A percentile compares a stretch with the other conserved stretches of the same genome.
phyloP scores from a whole-genome alignment of 2,329 filamentous ascomycete genomes.

The Phialophora tarda region DNA sequence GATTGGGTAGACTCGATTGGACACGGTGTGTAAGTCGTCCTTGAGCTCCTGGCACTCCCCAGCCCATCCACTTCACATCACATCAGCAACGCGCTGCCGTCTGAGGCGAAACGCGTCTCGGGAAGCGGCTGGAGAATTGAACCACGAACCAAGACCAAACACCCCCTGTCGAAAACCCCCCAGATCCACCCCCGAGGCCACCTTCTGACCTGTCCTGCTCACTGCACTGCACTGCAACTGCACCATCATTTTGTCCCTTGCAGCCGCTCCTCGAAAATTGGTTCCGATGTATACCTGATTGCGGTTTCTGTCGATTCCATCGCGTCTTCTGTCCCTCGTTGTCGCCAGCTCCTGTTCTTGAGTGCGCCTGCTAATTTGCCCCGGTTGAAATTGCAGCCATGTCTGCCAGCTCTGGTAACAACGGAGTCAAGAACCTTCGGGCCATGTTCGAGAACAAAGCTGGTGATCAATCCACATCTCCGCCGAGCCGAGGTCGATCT shows the following conservation, averaged over 20 bases:
- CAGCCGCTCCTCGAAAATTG: neutral
- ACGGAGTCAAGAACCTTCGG: constrained; percentile 74
- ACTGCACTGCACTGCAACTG: constrained; percentile 11
- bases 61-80: constrained; percentile 15
- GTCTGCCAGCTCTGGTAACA: constrained; percentile 50
- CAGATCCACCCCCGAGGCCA: constrained; percentile 30
- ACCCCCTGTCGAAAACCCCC: constrained; percentile 27
- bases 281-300: neutral
- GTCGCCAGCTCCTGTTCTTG: constrained; percentile 4
- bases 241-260: constrained; percentile 16
- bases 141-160: constrained; percentile 16
- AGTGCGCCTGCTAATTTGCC: constrained; percentile 22
- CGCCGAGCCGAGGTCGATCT: constrained; percentile 72
- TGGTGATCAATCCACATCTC: constrained; percentile 63
- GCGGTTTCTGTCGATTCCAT: constrained; percentile 11
- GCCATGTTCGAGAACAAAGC: constrained; percentile 81
- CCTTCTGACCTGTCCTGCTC: constrained; percentile 14
- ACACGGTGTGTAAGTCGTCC: constrained; percentile 29
- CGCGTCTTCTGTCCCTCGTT: constrained; percentile 7
- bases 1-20: constrained; percentile 23
- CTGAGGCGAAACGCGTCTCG: constrained; percentile 34
- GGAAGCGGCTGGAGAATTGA: constrained; percentile 15
- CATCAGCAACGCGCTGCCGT: constrained; percentile 10
- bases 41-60: constrained; percentile 3
- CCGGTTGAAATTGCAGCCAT: constrained; percentile 36